phyloP scores from a whole-genome alignment of 192 early-diverging fungal genomes.

The Funneliformis mosseae region DNA sequence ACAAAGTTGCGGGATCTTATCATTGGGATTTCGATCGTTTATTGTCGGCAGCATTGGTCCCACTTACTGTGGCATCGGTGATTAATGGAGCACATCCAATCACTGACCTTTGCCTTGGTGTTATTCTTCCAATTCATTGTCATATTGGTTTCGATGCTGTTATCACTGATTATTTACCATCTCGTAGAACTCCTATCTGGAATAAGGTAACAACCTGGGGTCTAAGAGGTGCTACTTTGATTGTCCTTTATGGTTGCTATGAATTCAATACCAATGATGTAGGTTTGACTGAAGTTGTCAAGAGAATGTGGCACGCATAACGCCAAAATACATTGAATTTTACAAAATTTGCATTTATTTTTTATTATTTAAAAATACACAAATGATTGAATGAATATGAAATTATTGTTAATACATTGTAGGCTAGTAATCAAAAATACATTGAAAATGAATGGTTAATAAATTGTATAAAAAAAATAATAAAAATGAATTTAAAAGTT shows the following conservation, averaged over 20 bases:
- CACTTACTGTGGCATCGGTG: conserved; percentile 77
- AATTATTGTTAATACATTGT: no score
- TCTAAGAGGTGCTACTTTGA: conserved; percentile 69
- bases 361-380: no score
- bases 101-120: conserved; percentile 86
- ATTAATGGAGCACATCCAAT: conserved; percentile 81
- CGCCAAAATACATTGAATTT: not conserved
- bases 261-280: conserved; percentile 96
- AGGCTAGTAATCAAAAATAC: no score
- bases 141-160: conserved; percentile 83
- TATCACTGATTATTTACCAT: conserved; percentile 83
- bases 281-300: conserved; percentile 87
- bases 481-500: not conserved
- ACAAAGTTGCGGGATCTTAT: conserved; percentile 84
- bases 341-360: no score
- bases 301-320: conserved; percentile 85
- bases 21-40: conserved; percentile 97
- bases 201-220: conserved; percentile 66
- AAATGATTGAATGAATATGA: no score
- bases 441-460: no score
- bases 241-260: conserved; percentile 84
- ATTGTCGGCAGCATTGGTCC: conserved; percentile 72
- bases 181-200: conserved; percentile 60
- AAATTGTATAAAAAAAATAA: not conserved
- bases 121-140: conserved; percentile 87